Conservation (phyloP, 129 eudicot species). For the Cynara cardunculus region DNA sequence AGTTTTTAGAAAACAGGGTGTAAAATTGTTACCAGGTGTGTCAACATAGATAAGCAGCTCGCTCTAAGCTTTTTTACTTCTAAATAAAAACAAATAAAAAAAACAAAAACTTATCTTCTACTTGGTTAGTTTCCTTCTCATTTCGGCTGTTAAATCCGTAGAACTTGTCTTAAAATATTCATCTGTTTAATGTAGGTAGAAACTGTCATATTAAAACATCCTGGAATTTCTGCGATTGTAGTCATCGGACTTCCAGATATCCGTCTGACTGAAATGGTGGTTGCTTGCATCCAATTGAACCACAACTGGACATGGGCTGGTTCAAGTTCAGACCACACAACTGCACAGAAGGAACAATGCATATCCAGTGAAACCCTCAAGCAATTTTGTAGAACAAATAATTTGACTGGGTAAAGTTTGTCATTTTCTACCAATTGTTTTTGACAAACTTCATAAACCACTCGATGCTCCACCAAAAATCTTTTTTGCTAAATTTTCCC, state of each 20-base stretch:
- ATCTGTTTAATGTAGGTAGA: constrained; percentile 49
- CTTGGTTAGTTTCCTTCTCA: not conserved
- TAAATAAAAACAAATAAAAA: no score
- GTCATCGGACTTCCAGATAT: constrained; percentile 71
- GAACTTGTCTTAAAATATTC: not conserved
- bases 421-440: not conserved
- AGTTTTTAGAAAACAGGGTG: no score
- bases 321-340: constrained; percentile 1
- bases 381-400: constrained; percentile 55
- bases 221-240: constrained; percentile 54
- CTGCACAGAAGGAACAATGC: constrained; percentile 13
- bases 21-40: no score
- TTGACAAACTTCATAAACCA: not conserved
- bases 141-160: not conserved
- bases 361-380: constrained; percentile 51
- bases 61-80: no score
- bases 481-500: not conserved
- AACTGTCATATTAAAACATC: constrained; percentile 56
- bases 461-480: not conserved
- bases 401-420: constrained; percentile 53
- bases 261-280: constrained; percentile 73
- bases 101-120: not conserved
- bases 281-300: constrained; percentile 59
- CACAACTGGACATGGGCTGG: constrained; percentile 66
- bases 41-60: no score